Conservation (phyloP, 2,329 filamentous ascomycete genomes). For the Arthroderma uncinatum region DNA sequence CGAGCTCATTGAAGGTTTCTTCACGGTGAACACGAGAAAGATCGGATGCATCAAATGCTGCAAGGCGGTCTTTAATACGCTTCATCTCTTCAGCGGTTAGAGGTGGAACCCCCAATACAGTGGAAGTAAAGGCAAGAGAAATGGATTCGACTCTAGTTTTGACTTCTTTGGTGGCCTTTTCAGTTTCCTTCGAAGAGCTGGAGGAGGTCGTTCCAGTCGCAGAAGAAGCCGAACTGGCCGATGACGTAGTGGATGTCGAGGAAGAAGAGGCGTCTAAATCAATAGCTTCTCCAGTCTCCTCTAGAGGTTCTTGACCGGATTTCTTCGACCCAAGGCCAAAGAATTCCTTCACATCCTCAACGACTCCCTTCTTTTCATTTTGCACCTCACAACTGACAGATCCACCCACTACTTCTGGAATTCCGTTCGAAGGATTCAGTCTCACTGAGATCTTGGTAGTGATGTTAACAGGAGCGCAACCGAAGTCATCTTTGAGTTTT, state of each 20-base stretch:
- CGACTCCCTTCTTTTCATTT: conserved; percentile 60
- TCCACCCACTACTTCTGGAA: conserved; percentile 67
- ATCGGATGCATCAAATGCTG: conserved; percentile 79
- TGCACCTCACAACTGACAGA: conserved; percentile 77
- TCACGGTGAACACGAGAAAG: conserved; percentile 63
- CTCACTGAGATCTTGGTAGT: conserved; percentile 68
- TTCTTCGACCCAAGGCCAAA: conserved; percentile 92
- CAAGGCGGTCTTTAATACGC: conserved; percentile 58
- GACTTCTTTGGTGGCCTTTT: conserved; percentile 27
- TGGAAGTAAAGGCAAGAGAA: conserved; percentile 40
- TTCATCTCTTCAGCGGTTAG: conserved; percentile 29
- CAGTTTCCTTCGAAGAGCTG: conserved; percentile 35
- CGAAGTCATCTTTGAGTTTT: conserved; percentile 64
- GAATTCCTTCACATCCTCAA: conserved; percentile 90
- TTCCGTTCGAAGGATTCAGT: conserved; percentile 60
- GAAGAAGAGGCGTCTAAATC: conserved; percentile 31
- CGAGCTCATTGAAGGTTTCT: conserved; percentile 84
- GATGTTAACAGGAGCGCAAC: conserved; percentile 65
- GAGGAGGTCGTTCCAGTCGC: conserved; percentile 24
- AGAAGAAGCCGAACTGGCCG: conserved; percentile 28
- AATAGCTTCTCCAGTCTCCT: conserved; percentile 41
- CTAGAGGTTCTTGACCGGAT: conserved; percentile 62
- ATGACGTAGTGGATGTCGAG: background rate
- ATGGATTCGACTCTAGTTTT: conserved; percentile 44
- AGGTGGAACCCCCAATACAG: conserved; percentile 34